phyloP scores from a whole-genome alignment of 345 rosid species.

The Raphanus sativus region DNA sequence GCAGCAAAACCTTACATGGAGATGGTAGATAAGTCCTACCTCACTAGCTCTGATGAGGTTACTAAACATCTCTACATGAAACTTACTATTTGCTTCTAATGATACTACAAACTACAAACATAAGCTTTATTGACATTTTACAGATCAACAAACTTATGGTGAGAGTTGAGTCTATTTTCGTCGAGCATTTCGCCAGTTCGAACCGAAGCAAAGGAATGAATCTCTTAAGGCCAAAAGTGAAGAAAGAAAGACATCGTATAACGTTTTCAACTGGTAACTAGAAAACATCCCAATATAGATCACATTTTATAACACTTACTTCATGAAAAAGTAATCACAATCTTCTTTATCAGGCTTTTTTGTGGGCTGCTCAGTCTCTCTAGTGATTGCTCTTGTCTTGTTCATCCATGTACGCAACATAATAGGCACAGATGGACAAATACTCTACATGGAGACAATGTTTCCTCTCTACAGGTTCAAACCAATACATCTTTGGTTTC shows the following conservation, averaged over 20 bases:
- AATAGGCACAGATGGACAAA: conserved; percentile 29
- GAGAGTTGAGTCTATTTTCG: conserved; percentile 58
- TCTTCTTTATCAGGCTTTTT: conserved; percentile 48
- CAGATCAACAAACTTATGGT: conserved; percentile 55
- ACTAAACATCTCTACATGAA: background rate
- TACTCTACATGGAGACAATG: conserved; percentile 55
- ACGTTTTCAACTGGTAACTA: conserved; percentile 58
- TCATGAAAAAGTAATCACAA: background rate
- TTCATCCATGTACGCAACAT: conserved; percentile 43
- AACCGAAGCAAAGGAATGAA: conserved; percentile 64
- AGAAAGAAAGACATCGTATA: conserved; percentile 51
- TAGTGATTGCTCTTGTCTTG: conserved; percentile 45
- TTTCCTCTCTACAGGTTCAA: conserved; percentile 43
- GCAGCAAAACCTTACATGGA: conserved; percentile 45
- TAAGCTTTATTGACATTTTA: background rate
- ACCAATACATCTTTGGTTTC: background rate
- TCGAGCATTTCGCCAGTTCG: conserved; percentile 59
- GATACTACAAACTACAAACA: background rate
- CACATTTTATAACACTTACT: background rate
- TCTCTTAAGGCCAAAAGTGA: conserved; percentile 54
- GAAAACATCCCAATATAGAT: background rate
- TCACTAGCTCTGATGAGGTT: conserved; percentile 48
- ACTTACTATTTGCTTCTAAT: background rate
- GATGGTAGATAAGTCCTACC: conserved; percentile 50
- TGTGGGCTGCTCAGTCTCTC: conserved; percentile 58